Evolutionary conservation across 768 basidiomycete species (phyloP), one percentile per base, ranked within the genome.

Genomic region (Gloeophyllum trabeum): DNA sequence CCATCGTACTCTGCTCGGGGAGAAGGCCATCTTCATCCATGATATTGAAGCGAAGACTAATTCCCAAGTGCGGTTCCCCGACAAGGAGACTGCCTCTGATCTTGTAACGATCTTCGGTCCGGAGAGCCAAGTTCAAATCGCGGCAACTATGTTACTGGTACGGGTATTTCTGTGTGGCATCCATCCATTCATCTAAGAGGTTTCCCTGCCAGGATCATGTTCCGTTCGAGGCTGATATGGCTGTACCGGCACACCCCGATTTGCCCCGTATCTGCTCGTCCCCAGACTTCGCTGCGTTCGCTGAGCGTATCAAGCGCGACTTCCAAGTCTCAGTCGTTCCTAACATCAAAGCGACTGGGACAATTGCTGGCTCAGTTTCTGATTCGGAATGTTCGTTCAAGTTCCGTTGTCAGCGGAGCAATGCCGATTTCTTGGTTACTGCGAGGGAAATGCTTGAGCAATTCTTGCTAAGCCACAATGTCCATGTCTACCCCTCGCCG

Each of bases 11-110:
- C 65, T 99, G 3, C 71, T 97, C 19, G 93, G 94, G 44, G 94
- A 99, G 65, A 97, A 96, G 66, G 79, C 77, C 52, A 94, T 97
- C 50, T 96, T 97, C 61, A 91, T 98, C 42, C 91, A 81, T 53
- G 93, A 99, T 57, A 97, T 98, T 52, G 93, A 98, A 63, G 73
- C 75, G 34, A 97, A 97, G 70, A 97, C 93, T 7, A 96, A 94
- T 56, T 96, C 89, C 25, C 77, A 75, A 25, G 85, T 99, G 43
- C 73, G 81, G 35, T 93, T 94, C 71, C 91, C 91, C 5, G 88
- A 89, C 63, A 92, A 92, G 60, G 90, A 92, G 61, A 78, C 76
- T 1, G 90, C 91, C n/a, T 86, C 88, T 42, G 94, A 99, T 57
- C 73, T 92, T 14, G 88, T 98, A 34, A 83, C 79, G n/a, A 89